Evolutionary conservation across 164 flowering plant species (phyloP), one percentile per base, ranked within the genome.

Genomic region (Platanus orientalis): DNA sequence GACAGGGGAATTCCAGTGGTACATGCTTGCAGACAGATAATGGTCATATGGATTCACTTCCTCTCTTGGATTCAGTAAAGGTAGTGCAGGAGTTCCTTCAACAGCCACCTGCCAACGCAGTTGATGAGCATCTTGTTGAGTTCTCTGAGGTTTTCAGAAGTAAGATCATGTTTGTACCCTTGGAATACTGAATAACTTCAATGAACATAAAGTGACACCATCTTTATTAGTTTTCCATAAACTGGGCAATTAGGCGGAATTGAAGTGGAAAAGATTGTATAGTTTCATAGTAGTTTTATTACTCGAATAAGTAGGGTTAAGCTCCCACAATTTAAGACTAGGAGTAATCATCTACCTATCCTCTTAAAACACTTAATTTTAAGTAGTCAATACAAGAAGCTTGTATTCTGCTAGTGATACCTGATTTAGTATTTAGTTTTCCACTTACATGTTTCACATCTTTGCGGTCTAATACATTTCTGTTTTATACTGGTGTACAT

Each of bases 141-240:
- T 95, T 92, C 72, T 88, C 97, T 28, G 99, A 95, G 79, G 89
- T 96, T 50, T 21, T 95, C 67, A 81, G 96, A 80, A 89, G 98
- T 94, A 86, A 68, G 84, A 25, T 58, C 47, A 29, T 17, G 13
- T 36, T 36, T 36, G 42, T 7, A 3, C 12, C 42, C 42, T 36
- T 36, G 42, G 12, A 36, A 36, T 36, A 3, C 12, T 36, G 42
- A 10, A 3, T 36, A 36, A 10, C 42, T 36, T 36, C 42, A 36
- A 1, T 45, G 49, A 45, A 45, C 20, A 12, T 45, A 45, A 19
- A 2, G 39, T 34, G 39, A 19, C 42, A 36, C 42, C 12, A 14
- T 36, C 42, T 7, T 36, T 36, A 3, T 7, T 3, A 1, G 12
- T 36, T 36, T 14, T 36, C 42, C 42, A 7, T 14, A 7, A 36